phyloP scores from a whole-genome alignment of 805 yeast species.

The Phaffomyces antillensis region DNA sequence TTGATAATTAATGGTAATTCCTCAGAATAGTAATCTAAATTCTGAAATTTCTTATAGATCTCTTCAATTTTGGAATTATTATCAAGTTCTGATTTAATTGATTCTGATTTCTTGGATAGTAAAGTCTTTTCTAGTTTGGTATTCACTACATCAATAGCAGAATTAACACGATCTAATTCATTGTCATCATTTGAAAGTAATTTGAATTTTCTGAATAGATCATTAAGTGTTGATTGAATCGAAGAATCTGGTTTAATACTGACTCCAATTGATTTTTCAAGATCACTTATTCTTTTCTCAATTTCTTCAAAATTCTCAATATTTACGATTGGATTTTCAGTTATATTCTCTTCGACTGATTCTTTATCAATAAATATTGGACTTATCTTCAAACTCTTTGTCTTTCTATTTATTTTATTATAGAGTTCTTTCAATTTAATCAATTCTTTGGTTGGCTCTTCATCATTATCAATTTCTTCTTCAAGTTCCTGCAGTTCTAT shows the following conservation, averaged over 20 bases:
- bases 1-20: slow-evolving; percentile 23
- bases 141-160: slow-evolving; percentile 20
- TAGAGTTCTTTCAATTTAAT: slow-evolving; percentile 16
- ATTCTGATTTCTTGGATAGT: slow-evolving; percentile 16
- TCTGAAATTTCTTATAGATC: slow-evolving; percentile 16
- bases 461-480: slow-evolving; percentile 11
- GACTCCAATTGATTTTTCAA: slow-evolving; percentile 17
- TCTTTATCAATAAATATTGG: neutral
- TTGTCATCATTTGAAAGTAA: slow-evolving; percentile 23
- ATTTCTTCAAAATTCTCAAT: neutral
- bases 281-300: slow-evolving; percentile 9
- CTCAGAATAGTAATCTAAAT: slow-evolving; percentile 13
- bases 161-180: slow-evolving; percentile 15
- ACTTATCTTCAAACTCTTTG: slow-evolving; percentile 8
- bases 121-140: slow-evolving; percentile 22
- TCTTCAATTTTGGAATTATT: slow-evolving; percentile 22
- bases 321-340: neutral
- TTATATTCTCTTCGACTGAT: neutral
- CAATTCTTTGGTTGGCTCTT: slow-evolving; percentile 14
- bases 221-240: slow-evolving; percentile 23
- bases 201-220: slow-evolving; percentile 23
- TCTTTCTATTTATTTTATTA: slow-evolving; percentile 10
- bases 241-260: slow-evolving; percentile 11
- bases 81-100: slow-evolving; percentile 13
- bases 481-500: slow-evolving; percentile 33